Base-by-base conservation (phyloP, 1,139 yeast genomes). In the Pichia sp. region DNA sequence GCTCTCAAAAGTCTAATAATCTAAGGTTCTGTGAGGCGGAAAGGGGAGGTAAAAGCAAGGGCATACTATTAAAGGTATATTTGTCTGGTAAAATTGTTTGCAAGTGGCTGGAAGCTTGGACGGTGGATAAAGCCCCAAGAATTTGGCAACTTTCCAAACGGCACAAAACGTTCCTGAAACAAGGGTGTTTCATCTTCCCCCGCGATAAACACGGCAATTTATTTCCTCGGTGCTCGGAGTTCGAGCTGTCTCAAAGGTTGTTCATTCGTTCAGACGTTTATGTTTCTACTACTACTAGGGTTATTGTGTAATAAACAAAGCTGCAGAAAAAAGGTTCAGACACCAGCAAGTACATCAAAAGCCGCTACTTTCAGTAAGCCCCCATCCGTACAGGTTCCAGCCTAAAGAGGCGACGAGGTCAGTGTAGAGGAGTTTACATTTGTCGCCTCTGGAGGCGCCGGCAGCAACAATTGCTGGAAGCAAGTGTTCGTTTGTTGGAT, bases 401-500 rank as follows among this genome's bases (percentile, higher is more conserved):
- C 87, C 93, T 42, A 86, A 63, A 50, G 85, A 76, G 0, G 72
- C 72, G n/a, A 64, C 57, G 2, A 70, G 79, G 31, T 67, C 73
- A 45, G 75, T 73, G 64, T 81, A 83, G 29, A 84, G 54, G 58
- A 79, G 81, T 54, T 72, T 71, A 45, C 72, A 71, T 15, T 61
- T 56, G 41, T 73, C 76, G n/a, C 60, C 62, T 2, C 70, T 70
- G 15, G 80, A 75, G 23, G 85, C 76, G 11, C 92, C 93, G 8
- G 82, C 75, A 1, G 84, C 90, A 47, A 83, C 88, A 36, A 83
- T 81, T 4, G 84, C 64, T 0, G 95, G 95, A 60, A 82, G 69
- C 57, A 87, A 80, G 67, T 87, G 95, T 59, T 87, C 95, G 49
- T 82, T 72, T 0, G 90, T 80, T 5, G 95, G 95, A 67, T 87